Conservation (phyloP, 2,329 filamentous ascomycete genomes). For the Alternaria arborescens region DNA sequence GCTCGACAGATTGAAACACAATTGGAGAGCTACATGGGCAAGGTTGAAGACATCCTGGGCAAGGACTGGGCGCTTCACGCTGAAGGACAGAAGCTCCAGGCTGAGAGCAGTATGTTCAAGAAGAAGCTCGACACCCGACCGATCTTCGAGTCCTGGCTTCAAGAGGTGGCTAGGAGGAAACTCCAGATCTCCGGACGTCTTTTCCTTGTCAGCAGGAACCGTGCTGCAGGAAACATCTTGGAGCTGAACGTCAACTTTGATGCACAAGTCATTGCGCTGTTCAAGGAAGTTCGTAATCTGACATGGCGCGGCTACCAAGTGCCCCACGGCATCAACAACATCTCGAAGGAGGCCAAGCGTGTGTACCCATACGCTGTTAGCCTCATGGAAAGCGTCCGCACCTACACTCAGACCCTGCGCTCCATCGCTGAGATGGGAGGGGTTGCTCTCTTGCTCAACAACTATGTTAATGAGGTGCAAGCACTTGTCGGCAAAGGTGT, state of each 20-base stretch:
- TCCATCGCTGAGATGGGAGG: constrained; percentile 86
- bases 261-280: constrained; percentile 93
- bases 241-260: constrained; percentile 97
- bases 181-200: constrained; percentile 91
- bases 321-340: constrained; percentile 91
- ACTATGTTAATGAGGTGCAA: constrained; percentile 92
- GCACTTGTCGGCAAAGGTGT: constrained; percentile 84
- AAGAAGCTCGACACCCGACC: constrained; percentile 94
- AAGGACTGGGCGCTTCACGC: constrained; percentile 93
- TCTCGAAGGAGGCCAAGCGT: constrained; percentile 97
- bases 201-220: constrained; percentile 87
- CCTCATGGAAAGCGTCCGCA: constrained; percentile 98
- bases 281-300: constrained; percentile 97
- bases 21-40: constrained; percentile 95
- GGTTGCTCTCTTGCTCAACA: constrained; percentile 85
- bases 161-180: constrained; percentile 86
- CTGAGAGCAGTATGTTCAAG: constrained; percentile 90
- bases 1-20: constrained; percentile 96
- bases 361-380: constrained; percentile 98
- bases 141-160: constrained; percentile 95
- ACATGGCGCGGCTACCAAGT: constrained; percentile 95
- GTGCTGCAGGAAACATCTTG: constrained; percentile 87
- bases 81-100: constrained; percentile 92
- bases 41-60: constrained; percentile 97
- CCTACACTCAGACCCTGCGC: constrained; percentile 85